phyloP scores from a whole-genome alignment of 176 grass and related monocot genomes.

The Cenchrus fungigraminus region DNA sequence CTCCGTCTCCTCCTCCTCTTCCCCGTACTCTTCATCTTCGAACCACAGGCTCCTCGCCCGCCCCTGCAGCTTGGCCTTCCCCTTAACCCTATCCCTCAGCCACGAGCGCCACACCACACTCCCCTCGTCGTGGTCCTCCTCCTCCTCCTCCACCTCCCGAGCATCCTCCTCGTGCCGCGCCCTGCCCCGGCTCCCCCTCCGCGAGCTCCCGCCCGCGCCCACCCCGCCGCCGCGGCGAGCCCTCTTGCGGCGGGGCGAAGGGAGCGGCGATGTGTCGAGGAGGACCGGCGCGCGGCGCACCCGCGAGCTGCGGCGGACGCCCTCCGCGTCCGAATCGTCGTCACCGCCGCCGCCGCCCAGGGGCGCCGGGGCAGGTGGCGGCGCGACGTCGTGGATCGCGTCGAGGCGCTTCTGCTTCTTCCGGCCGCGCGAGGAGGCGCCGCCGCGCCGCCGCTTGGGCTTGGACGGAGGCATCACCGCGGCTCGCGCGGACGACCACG shows the following conservation, averaged over 20 bases:
- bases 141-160: constrained; percentile 35
- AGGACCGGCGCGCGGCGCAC: constrained; percentile 69
- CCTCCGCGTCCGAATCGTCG: constrained; percentile 42
- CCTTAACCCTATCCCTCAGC: constrained; percentile 75
- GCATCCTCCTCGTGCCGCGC: constrained; percentile 24
- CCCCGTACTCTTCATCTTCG: constrained; percentile 21
- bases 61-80: constrained; percentile 46
- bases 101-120: constrained; percentile 59
- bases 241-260: constrained; percentile 63
- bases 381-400: constrained; percentile 65
- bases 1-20: neutral
- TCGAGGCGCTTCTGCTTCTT: constrained; percentile 97
- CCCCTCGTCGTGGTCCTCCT: constrained; percentile 44
- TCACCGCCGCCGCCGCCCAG: neutral
- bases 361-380: constrained; percentile 34
- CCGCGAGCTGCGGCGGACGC: constrained; percentile 75
- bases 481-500: constrained; percentile 6
- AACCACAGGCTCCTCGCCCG: constrained; percentile 48
- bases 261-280: constrained; percentile 82
- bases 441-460: constrained; percentile 64
- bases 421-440: constrained; percentile 46
- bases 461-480: constrained; percentile 41
- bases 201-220: constrained; percentile 48
- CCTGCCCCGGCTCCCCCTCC: constrained; percentile 44
- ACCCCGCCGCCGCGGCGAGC: constrained; percentile 26